Base-by-base conservation (phyloP, 1,284 basidiomycete genomes). In the Boletus sp. region DNA sequence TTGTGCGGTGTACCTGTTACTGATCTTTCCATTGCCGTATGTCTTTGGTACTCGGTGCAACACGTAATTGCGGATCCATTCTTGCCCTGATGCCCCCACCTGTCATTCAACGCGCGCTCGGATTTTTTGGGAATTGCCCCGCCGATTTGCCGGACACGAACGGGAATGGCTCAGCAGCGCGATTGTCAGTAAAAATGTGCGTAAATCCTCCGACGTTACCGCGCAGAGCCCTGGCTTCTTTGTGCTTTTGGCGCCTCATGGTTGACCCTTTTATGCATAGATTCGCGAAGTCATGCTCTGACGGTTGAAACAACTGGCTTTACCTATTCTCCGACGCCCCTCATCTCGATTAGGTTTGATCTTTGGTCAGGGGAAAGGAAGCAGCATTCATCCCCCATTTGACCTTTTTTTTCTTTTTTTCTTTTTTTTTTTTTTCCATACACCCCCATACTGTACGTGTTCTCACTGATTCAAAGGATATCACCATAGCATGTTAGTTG, bases 171-270 rank as follows among this genome's bases (percentile, higher is more conserved):
- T 29, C 8, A 50, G 55, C 62, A 81, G 82, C 64, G 72, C 80
- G 49, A 79, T 84, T 57, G 77, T 84, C 61, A 84, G 78, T 71
- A 80, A 74, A 61, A 83, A 83, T 57, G 83, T 84, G 69, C 72
- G 82, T 82, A 30, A 52, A 46, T 46, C 41, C 43, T 47, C 53
- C 44, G 45, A 49, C 30, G 17, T 40, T 29, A 26, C 22, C 40
- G 33, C 34, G 8, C 14, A 34, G 20, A 10, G 39, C 19, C 32
- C 20, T 12, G 6, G 35, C 53, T 58, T 39, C 35, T 26, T 39
- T 25, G 33, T 32, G 36, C 16, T 35, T 40, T 22, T 47, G 14
- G 13, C n/a, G 2, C n/a, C 23, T 36, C 35, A 7, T 34, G 33
- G 17, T 19, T 37, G 38, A 46, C 17, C 27, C 14, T 9, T 48